A percentile compares a stretch with the other conserved stretches of the same genome.
phyloP scores from a whole-genome alignment of 208 protist species.

The Acanthamoeba rhysodes region DNA sequence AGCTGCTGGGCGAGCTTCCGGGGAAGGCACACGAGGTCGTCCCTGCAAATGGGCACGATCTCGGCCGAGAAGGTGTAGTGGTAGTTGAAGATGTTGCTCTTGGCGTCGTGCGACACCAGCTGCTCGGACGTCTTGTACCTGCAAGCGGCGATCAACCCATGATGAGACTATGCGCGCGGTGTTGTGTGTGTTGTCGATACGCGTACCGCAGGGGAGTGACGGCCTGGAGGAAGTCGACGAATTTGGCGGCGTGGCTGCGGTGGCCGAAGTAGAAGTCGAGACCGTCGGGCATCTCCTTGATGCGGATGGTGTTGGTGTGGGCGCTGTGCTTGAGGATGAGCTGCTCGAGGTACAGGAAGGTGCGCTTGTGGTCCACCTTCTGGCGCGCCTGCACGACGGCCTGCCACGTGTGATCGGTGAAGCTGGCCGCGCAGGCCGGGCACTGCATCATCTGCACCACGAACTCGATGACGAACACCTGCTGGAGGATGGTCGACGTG shows the following conservation, averaged over 20 bases:
- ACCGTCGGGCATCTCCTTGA: constrained; percentile 97
- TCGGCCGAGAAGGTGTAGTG: constrained; percentile 98
- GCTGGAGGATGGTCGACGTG: constrained; percentile 96
- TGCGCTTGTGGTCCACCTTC: constrained; percentile 99
- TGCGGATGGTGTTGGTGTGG: constrained; percentile 96
- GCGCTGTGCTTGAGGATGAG: constrained; percentile 98
- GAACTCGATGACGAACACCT: constrained; percentile 98
- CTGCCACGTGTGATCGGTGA: constrained; percentile 98
- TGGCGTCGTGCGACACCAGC: constrained; percentile 98
- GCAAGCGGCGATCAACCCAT: background rate
- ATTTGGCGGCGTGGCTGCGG: constrained; percentile 97
- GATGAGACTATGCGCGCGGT: background rate
- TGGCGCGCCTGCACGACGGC: constrained; percentile 98
- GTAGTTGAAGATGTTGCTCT: constrained; percentile 98
- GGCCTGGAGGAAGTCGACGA: constrained; percentile 97
- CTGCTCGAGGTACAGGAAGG: constrained; percentile 99
- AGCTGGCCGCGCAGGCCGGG: constrained; percentile 96
- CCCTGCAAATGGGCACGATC: constrained; percentile 97
- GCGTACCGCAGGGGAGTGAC: constrained; percentile 92
- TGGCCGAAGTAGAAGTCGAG: constrained; percentile 99
- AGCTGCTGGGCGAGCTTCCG: constrained; percentile 79
- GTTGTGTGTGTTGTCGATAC: background rate
- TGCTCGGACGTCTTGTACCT: constrained; percentile 96
- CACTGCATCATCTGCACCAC: constrained; percentile 98
- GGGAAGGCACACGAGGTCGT: constrained; percentile 90